Conservation (phyloP, 2,329 filamentous ascomycete genomes). For the Pseudocercospora eumusae region DNA sequence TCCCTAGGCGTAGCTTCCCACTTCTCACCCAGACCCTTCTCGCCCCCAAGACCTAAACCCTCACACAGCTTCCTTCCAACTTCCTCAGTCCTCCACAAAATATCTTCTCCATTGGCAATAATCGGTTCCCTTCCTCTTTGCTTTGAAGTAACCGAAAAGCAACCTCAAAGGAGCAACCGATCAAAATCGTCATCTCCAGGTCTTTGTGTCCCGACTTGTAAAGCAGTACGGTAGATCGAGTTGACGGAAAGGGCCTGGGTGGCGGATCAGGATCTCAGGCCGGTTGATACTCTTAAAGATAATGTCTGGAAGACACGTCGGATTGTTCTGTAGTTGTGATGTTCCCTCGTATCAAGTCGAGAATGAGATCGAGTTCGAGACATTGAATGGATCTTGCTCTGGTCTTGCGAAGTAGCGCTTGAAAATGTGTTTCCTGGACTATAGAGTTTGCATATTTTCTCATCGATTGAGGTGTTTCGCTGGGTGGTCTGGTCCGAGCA, state of each 20-base stretch:
- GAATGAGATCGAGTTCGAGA: slow-evolving; percentile 8
- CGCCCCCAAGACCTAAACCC: background rate
- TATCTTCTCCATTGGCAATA: slow-evolving; percentile 12
- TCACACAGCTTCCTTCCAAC: slow-evolving; percentile 1
- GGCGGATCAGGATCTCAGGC: slow-evolving; percentile 14
- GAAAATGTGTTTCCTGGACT: background rate
- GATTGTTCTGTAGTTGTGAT: slow-evolving; percentile 6
- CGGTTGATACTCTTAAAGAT: background rate
- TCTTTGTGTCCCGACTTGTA: background rate
- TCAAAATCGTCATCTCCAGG: slow-evolving; percentile 7
- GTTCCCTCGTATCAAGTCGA: background rate
- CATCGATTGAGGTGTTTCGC: slow-evolving; percentile 1
- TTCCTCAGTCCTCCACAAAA: slow-evolving; percentile 9
- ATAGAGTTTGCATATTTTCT: background rate
- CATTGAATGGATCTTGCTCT: too few relatives aligned
- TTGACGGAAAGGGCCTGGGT: slow-evolving; percentile 9
- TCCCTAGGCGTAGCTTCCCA: background rate
- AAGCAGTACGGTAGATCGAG: slow-evolving; percentile 6
- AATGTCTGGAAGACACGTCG: background rate
- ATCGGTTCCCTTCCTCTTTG: background rate
- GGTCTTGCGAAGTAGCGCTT: too few relatives aligned
- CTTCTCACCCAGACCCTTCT: background rate
- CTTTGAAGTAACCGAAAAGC: slow-evolving; percentile 13
- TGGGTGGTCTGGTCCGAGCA: slow-evolving; percentile 16
- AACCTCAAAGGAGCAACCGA: background rate